Conservation (phyloP, 257 asterid genomes). For the Lycium ferocissimum region DNA sequence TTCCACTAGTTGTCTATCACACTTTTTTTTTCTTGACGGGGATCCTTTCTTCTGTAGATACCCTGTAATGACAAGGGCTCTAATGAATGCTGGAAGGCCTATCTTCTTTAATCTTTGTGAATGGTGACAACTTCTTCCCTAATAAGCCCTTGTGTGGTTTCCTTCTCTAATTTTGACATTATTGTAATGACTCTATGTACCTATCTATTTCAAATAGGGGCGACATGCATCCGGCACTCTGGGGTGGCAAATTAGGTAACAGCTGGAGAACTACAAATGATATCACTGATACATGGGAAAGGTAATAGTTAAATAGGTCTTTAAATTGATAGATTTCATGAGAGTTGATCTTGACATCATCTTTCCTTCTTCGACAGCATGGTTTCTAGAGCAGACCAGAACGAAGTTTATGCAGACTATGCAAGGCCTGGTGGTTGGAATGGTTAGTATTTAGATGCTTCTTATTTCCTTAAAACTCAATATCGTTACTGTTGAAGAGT, state of each 20-base stretch:
- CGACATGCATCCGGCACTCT: constrained; percentile 89
- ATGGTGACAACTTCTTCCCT: constrained; percentile 53
- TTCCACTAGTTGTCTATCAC: background rate
- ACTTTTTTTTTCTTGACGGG: background rate
- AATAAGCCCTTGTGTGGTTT: background rate
- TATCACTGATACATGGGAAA: constrained; percentile 80
- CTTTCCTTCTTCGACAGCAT: constrained; percentile 53
- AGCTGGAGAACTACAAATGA: constrained; percentile 97
- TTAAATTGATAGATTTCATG: background rate
- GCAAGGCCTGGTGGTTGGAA: constrained; percentile 99
- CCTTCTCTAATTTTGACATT: constrained; percentile 24
- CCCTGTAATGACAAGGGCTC: constrained; percentile 87
- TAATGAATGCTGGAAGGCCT: constrained; percentile 73
- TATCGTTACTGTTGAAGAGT: background rate
- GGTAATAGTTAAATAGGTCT: constrained; percentile 42
- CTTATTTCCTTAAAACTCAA: background rate
- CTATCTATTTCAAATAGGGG: constrained; percentile 59
- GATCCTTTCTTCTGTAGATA: constrained; percentile 49
- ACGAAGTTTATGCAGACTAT: constrained; percentile 81
- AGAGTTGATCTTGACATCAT: background rate
- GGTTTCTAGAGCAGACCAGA: constrained; percentile 88
- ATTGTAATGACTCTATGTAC: background rate
- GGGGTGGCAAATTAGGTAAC: constrained; percentile 77
- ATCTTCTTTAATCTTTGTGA: constrained; percentile 88
- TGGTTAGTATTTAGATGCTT: constrained; percentile 55